Evolutionary conservation across 225 moss, liverwort and hornwort genomes (phyloP).

Genomic region (Marchantia paleacea): DNA sequence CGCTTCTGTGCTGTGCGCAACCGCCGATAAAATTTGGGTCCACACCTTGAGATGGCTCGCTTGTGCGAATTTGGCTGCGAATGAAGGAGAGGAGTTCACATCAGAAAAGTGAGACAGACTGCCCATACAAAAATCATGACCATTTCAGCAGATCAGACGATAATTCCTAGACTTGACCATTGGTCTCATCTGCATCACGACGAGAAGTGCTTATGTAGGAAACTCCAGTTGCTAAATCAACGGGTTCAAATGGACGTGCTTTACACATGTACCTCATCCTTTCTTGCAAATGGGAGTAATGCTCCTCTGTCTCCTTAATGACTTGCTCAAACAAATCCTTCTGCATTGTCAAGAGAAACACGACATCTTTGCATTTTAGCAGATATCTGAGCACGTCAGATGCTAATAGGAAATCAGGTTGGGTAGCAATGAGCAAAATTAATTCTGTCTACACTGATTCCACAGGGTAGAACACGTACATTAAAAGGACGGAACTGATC

Average conservation of each 20-base stretch:
- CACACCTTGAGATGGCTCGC: conserved; percentile 35
- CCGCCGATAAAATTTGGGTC: conserved; percentile 81
- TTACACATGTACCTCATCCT: conserved; percentile 51
- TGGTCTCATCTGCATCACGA: background rate
- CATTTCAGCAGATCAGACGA: background rate
- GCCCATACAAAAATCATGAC: background rate
- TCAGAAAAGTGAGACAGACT: background rate
- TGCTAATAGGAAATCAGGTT: background rate
- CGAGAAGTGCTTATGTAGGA: background rate
- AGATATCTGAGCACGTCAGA: background rate
- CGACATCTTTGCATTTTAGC: too few relatives aligned
- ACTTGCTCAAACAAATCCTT: conserved; percentile 87
- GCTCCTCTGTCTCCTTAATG: conserved; percentile 79
- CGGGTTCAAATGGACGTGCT: background rate
- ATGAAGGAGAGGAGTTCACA: background rate
- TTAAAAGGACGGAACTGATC: conserved; percentile 48
- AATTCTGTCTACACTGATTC: too few relatives aligned
- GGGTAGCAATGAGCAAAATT: background rate
- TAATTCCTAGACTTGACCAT: background rate
- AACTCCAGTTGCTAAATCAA: background rate
- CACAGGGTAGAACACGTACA: conserved; percentile 15
- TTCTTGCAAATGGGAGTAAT: conserved; percentile 71
- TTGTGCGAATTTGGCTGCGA: conserved; percentile 31
- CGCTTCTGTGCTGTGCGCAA: conserved; percentile 89
- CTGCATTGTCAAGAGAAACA: conserved; percentile 38